Percentiles rank a stretch among this genome's conserved stretches.
Evolutionary conservation across 1,284 basidiomycete species (phyloP).

Genomic region (Moesziomyces sp.): DNA sequence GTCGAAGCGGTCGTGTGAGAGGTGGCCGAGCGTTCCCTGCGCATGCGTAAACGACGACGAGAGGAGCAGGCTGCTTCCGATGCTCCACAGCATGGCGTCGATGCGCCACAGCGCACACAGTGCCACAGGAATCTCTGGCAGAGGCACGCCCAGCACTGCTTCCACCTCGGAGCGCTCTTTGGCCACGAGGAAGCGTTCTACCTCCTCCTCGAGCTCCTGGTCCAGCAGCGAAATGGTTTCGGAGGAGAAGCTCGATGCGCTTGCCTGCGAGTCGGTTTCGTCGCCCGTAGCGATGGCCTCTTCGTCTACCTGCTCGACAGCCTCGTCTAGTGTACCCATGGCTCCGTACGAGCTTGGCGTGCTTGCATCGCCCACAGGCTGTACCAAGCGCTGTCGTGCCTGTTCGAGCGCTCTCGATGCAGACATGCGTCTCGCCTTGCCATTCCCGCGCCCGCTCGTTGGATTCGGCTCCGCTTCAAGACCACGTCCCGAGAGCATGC

Average conservation of each 20-base stretch:
- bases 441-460: constrained; percentile 22
- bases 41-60: constrained; percentile 55
- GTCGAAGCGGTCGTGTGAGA: constrained; percentile 22
- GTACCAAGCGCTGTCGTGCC: constrained; percentile 33
- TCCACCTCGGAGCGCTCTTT: constrained; percentile 57
- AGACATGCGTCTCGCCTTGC: constrained; percentile 36
- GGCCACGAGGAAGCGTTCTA: constrained; percentile 44
- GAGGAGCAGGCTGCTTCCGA: constrained; percentile 56
- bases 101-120: constrained; percentile 60
- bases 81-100: constrained; percentile 62
- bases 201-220: constrained; percentile 42
- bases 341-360: constrained; percentile 15
- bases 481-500: constrained; percentile 24
- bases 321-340: constrained; percentile 19
- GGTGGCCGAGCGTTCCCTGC: constrained; percentile 45
- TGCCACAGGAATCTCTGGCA: constrained; percentile 54
- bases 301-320: constrained; percentile 10
- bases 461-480: constrained; percentile 13
- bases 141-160: constrained; percentile 52
- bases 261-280: constrained; percentile 11
- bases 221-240: constrained; percentile 34
- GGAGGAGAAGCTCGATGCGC: constrained; percentile 18
- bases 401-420: constrained; percentile 40
- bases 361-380: constrained; percentile 9
- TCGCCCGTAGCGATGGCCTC: constrained; percentile 1